Evolutionary conservation across 2,329 filamentous ascomycete species (phyloP), one percentile per base, ranked within the genome.

Genomic region (Diaporthe citrichinensis): DNA sequence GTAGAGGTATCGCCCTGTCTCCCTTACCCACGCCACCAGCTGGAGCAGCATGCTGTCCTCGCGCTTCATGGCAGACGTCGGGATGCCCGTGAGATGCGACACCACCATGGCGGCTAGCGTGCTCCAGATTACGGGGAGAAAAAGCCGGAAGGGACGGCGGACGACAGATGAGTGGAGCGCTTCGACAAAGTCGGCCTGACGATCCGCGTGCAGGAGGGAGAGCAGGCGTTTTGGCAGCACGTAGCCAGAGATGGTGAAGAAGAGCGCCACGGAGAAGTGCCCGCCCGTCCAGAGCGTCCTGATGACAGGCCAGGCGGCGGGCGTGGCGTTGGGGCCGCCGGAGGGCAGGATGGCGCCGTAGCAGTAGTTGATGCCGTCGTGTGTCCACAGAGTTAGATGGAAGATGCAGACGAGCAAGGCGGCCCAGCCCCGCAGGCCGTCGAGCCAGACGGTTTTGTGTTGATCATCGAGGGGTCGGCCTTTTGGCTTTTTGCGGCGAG

Each of bases 161-260:
- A 71, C 34, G 25, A 72, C 25, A 58, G 73, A 71, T 6, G 73
- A 75, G 57, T 72, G 67, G 5, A 75, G 49, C 10, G 67, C 53
- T 9, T 61, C 51, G 39, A 72, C 25, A 31, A 75, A 75, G 36
- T 75, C 73, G 8, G 49, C 49, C 9, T 51, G 53, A 46, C 73
- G 67, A n/a, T 46, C 73, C 15, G 71, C 73, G 67, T 75, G 73
- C n/a, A 75, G 55, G 36, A 75, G 73, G 34, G 49, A 44, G 46
- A 75, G 23, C 41, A 71, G 57, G 20, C 67, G 67, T 31, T 34
- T 58, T 17, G 73, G 49, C 25, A 75, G 36, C 55, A 75, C 73
- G 81, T 0, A 88, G n/a, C 73, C 73, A 3, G 73, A 75, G 57
- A 75, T 72, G 57, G 51, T 57, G 46, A 75, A 75, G 67, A 72